A percentile compares a stretch with the other conserved stretches of the same genome.
Conservation (phyloP, 2,329 filamentous ascomycete species). For the Trichothecium sympodiale region DNA sequence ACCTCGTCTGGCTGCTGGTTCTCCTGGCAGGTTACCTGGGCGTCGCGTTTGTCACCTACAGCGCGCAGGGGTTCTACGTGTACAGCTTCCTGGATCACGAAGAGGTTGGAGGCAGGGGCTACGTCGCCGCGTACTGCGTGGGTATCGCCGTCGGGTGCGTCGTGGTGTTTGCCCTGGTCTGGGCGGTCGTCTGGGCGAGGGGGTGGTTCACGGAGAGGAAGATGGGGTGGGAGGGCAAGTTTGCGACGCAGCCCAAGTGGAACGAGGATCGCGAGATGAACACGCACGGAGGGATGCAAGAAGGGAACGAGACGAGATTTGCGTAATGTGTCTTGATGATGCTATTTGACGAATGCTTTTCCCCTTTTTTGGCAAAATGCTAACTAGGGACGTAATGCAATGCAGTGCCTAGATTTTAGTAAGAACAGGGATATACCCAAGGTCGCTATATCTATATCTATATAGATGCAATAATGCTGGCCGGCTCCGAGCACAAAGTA, state of each 20-base stretch:
- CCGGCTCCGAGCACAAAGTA: too few species aligned
- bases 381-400: too few species aligned
- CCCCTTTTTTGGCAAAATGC: background rate
- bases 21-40: conserved; percentile 61
- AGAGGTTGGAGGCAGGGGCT: conserved; percentile 29
- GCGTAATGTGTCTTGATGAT: background rate
- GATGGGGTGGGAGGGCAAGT: conserved; percentile 30
- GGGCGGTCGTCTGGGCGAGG: conserved; percentile 38
- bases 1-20: conserved; percentile 57
- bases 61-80: conserved; percentile 61
- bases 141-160: conserved; percentile 42
- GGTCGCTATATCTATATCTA: too few species aligned
- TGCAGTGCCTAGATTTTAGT: too few species aligned
- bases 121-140: conserved; percentile 54
- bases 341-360: background rate
- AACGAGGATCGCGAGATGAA: conserved; percentile 15
- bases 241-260: conserved; percentile 15
- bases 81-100: conserved; percentile 68
- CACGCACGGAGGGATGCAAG: background rate
- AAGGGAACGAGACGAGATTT: background rate
- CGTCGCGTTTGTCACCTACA: conserved; percentile 62
- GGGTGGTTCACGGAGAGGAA: conserved; percentile 36
- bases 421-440: too few species aligned
- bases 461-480: too few species aligned
- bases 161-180: conserved; percentile 41